Evolutionary conservation across 2,329 filamentous ascomycete genomes (phyloP), one percentile per base, ranked within the genome.

Genomic region (Aspergillus pseudoglaucus): DNA sequence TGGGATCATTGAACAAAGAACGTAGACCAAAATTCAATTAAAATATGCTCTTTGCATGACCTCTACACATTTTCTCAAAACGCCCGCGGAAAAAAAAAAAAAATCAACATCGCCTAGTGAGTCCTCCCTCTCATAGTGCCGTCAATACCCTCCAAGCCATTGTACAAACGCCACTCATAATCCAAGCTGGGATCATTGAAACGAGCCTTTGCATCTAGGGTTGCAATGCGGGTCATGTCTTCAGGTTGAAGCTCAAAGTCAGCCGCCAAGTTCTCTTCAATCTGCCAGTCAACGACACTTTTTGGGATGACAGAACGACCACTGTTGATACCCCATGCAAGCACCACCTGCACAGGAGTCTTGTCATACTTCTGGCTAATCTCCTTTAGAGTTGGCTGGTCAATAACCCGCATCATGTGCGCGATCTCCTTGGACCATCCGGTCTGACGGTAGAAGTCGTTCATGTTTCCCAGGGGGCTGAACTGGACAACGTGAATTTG

Each of bases 401-500:
- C 74, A 47, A 60, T 58, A n/a, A 65, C 55, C 23, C 62, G 49
- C 44, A 58, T 57, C 43, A 56, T 61, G 12, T 61, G 56, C 68
- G 84, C 80, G 54, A 81, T 81, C 2, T 79, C 81, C 54, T 63
- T 77, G 77, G 79, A 20, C 82, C 76, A 65, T 25, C 54, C 52
- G 5, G 50, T 53, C 18, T 64, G 54, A 52, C 53, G 59, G 61
- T 75, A 75, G 81, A 79, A 69, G 79, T 79, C 63, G 81, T 80
- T 42, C 77, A 80, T 77, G 59, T 76, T 78, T 1, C 73, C 80
- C 2, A 83, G 71, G 0, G 81, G 81, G 47, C 77, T 81, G 63
- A 83, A 84, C 1, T 80, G 80, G 53, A 78, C 72, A 12, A 83
- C 63, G 30, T 78, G 67, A 52, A 84, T 82, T 43, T 72, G 72